Base-by-base conservation (phyloP, 768 basidiomycete species). In the Tubosaeta sp. region DNA sequence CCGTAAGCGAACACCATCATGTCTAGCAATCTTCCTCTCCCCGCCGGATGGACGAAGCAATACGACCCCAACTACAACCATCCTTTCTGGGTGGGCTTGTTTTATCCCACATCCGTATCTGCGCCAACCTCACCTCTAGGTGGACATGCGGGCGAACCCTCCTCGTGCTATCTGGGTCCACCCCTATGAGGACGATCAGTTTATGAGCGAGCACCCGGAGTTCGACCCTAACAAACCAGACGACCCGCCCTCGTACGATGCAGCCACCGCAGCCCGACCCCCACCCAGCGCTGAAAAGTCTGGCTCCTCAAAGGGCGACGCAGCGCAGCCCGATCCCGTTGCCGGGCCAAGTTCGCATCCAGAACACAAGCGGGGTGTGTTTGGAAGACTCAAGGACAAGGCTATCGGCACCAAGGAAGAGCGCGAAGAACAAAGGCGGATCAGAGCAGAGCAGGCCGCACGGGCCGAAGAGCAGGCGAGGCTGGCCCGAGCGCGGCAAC, bases 131-230 rank as follows among this genome's bases (percentile, higher is more conserved):
- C 14, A 19, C 10, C 12, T 45, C 40, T 42, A 86, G 82, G 81
- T 87, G 16, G 83, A 89, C 53, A 87, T 84, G 0, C 72, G 68
- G 51, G 78, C 80, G 1, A 71, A 64, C 8, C 86, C 87, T 8
- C 80, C 84, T 1, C 78, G 86, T 0, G 74, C 80, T 0, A 87
- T 81, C 58, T 90, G 86, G 87, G 73, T 74, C 1, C 86, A 90
- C 60, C 86, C 87, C 1, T 79, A 79, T 51, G 83, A 87, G 49
- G 85, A 87, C 61, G 78, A 82, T 41, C 73, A 79, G 46, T 87
- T 76, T 64, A 71, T 86, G n/a, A 57, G 52, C 5, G 76, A 79
- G 41, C 77, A 84, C 54, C 80, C 83, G 8, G 76, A 80, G 4
- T 54, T 70, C 8, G 64, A 62, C 48, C 69, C 75, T 49, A 75